Evolutionary conservation across 2,329 filamentous ascomycete genomes (phyloP), one percentile per base, ranked within the genome.

Genomic region (Diplodia mutila): DNA sequence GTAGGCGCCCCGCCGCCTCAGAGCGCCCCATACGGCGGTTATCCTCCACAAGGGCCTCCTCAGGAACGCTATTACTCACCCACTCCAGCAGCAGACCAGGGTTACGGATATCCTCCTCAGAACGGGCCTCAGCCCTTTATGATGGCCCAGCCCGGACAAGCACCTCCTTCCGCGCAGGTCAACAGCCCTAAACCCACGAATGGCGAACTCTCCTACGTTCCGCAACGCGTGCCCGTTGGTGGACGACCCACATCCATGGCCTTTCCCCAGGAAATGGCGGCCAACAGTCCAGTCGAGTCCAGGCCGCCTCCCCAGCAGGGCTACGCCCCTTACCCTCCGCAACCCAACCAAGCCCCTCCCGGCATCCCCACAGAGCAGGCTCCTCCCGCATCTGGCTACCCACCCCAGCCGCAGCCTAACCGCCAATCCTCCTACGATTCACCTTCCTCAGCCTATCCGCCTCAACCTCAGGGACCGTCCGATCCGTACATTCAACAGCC

Each of bases 201-300:
- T 16, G 69, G 74, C 27, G 78, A 79, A 69, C 72, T 80, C 71
- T 11, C 59, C 29, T 78, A 82, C 74, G 71, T 70, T 4, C 52
- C 79, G 68, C 72, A 80, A 74, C 75, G 79, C 75, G 73, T 73
- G 3, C 72, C 75, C 42, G 72, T 77, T 2, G 74, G 76, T 21
- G 75, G 72, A 14, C 74, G 78, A 23, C 77, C 77, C 3, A 77
- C 78, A 57, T 79, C 77, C 64, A 79, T 75, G 55, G 77, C 73
- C 12, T 71, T 68, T 54, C 82, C 83, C 5, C 82, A 84, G 68
- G 83, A 85, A 72, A 75, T 85, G 21, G 79, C 81, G 21, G 82
- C 81, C 4, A 76, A 78, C 12, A 79, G 80, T 29, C 83, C 83
- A 1, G 71, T 82, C 3, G 82, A 84, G 69, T 79, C 79, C 68